Evolutionary conservation across 78 protist genomes (phyloP), one percentile per base, ranked within the genome.

Genomic region (Acrasis kona): DNA sequence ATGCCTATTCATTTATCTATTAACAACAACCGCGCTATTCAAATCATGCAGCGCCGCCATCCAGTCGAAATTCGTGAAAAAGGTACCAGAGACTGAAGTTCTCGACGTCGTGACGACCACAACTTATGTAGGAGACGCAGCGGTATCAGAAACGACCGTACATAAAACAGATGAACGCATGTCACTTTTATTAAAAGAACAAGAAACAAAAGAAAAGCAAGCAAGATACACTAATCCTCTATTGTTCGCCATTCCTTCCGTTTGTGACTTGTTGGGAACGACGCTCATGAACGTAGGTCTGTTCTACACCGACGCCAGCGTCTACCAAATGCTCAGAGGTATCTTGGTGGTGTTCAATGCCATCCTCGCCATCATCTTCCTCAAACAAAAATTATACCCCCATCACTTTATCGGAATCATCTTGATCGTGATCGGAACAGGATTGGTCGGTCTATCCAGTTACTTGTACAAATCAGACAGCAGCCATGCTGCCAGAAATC

Each of bases 341-440:
- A 73, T 79, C 9, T 77, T 76, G 72, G 80, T 84, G 8, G 34
- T 84, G 28, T 88, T 88, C 77, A 78, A 86, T 0, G 92, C 87
- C 28, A 4, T 88, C 19, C 42, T 88, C 5, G 40, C 77, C 5
- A 35, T 42, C 10, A 28, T 82, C 10, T 74, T 82, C 7, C 72
- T 82, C 37, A 5, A 28, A 32, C 75, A 74, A 12, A 37, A 28
- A 27, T 31, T 76, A n/a, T 28, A 2, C 10, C 2, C 30, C 19
- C 27, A 39, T n/a, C 76, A 82, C 66, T 69, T 4, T 37, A 27
- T 69, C 12, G 86, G 81, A 10, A 74, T 82, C 35, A n/a, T 29
- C 0, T 0, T 65, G n/a, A 76, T 82, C 32, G 30, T 82, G 5
- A n/a, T 50, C 41, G 85, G 85, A 2, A 27, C 76, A 10, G 38